Base-by-base conservation (phyloP, 2,329 filamentous ascomycete species). In the Monosporascus cannonballus region DNA sequence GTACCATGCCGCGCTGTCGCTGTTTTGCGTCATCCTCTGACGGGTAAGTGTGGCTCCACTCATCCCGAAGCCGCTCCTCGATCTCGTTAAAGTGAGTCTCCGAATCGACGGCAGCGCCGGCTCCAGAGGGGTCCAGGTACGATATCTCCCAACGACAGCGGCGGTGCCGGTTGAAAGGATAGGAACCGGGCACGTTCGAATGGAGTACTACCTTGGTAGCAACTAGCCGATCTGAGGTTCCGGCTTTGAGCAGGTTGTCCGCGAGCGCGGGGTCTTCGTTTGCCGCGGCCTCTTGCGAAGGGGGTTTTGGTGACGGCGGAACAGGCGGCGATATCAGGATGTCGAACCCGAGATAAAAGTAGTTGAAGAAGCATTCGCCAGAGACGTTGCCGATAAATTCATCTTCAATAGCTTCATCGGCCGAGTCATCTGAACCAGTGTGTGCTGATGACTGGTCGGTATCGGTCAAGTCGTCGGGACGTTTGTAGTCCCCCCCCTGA, bases 311-410 rank as follows among this genome's bases (percentile, higher is more conserved):
- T 0, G 87, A 89, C 4, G 86, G 76, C 5, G 78, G 67, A 0
- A 82, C 83, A 0, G 89, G 87, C 30, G 85, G 84, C 1, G 93
- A 96, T n/a, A 99, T 81, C 5, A 97, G 78, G 9, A 96, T 81
- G 69, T 99, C 94, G 65, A 99, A 95, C 2, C 94, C 94, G 56
- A 96, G 86, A 59, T 93, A 87, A 67, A 96, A 99, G 69, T 99
- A 99, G 68, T 97, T 97, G 72, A 94, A 96, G 68, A 97, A 99
- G 59, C 86, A 91, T 66, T 95, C 90, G 4, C 84, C 80, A 1
- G 84, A 81, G 3, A 84, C 60, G 67, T 77, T 73, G 58, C 76
- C 74, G 1, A 74, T 73, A 3, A 74, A 66, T 30, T 81, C 79
- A 30, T 84, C 84, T 44, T 83, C 79, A 17, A 83, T 67, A 3